Base-by-base conservation (phyloP, 164 flowering plant species). In the Macadamia tetraphylla region DNA sequence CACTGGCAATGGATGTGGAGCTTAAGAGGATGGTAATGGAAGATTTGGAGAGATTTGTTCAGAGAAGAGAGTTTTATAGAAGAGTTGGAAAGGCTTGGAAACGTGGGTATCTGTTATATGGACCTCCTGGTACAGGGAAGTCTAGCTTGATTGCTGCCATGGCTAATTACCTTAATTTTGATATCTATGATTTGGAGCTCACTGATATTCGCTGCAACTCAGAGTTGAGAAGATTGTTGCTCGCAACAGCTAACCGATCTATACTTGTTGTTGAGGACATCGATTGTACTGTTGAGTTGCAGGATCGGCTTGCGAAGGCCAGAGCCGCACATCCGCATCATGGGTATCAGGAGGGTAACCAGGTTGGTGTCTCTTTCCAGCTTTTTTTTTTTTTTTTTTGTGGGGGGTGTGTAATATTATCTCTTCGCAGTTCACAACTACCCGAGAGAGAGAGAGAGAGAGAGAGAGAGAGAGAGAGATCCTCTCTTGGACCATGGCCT, bases 251-350 rank as follows among this genome's bases (percentile, higher is more conserved):
- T 3, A 78, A 78, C 40, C 67, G 69, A 17, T 78, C 83, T 0
- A 78, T 82, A 18, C 67, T 80, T 17, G 81, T 82, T 31, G 76
- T 82, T 23, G 85, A 82, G 70, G 85, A 82, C 53, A 78, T 82
- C 9, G 85, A 80, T 60, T 80, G 85, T 64, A 62, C 69, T 31
- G 35, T 76, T 35, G 67, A 80, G 63, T 59, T 80, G 57, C 71
- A 70, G 29, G 43, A 76, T 32, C 64, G 67, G n/a, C n/a, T n/a
- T n/a, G n/a, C n/a, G n/a, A n/a, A n/a, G n/a, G n/a, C n/a, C n/a
- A n/a, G n/a, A n/a, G n/a, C n/a, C n/a, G n/a, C n/a, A n/a, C n/a
- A n/a, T n/a, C n/a, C n/a, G n/a, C n/a, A n/a, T n/a, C n/a, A n/a
- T n/a, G n/a, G n/a, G n/a, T n/a, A n/a, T n/a, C n/a, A n/a, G n/a